Percentiles rank a stretch among this genome's conserved stretches.
phyloP scores from a whole-genome alignment of 805 yeast genomes.

The Nakazawaea pomicola region DNA sequence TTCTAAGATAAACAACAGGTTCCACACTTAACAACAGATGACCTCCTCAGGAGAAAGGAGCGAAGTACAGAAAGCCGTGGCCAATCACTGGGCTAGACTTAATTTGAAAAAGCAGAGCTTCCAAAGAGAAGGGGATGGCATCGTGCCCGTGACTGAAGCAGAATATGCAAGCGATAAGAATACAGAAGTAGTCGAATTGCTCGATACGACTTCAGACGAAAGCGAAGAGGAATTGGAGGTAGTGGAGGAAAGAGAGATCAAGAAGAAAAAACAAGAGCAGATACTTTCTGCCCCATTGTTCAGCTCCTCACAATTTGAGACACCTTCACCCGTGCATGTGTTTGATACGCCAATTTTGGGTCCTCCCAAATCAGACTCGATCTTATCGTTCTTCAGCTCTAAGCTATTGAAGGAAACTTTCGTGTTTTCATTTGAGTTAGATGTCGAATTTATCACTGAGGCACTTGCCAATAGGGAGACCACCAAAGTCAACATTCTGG shows the following conservation, averaged over 20 bases:
- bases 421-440: constrained; percentile 15
- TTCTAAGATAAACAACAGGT: no score
- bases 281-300: constrained; percentile 22
- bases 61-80: constrained; percentile 6
- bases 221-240: neutral
- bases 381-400: constrained; percentile 4
- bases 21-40: no score
- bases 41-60: neutral
- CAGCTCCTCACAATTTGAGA: neutral
- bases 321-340: constrained; percentile 10
- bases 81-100: constrained; percentile 8
- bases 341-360: constrained; percentile 4
- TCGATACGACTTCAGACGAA: neutral
- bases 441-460: constrained; percentile 22
- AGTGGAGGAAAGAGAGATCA: neutral
- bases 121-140: no score
- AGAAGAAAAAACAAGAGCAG: constrained; percentile 17
- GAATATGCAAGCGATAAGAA: constrained; percentile 15
- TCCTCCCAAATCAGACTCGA: constrained; percentile 9
- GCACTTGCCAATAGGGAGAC: constrained; percentile 15
- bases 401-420: constrained; percentile 4
- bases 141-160: no score
- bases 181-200: constrained; percentile 5
- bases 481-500: constrained; percentile 24
- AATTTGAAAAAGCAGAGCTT: neutral